phyloP scores from a whole-genome alignment of 2,329 filamentous ascomycete genomes.

The Fusarium agapanthi region DNA sequence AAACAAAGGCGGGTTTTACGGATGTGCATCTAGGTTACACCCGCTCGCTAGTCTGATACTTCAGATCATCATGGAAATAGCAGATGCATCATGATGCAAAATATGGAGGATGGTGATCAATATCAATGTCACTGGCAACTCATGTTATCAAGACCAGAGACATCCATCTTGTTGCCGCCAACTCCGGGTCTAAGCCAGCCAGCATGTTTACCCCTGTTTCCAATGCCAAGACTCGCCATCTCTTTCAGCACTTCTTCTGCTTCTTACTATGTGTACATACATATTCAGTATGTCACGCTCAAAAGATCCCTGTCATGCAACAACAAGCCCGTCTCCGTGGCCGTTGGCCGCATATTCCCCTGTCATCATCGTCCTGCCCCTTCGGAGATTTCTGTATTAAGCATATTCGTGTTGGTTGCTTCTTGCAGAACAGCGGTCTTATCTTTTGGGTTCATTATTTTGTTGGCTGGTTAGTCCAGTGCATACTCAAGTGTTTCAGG shows the following conservation, averaged over 20 bases:
- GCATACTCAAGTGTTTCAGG: neutral
- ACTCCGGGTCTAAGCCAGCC: neutral
- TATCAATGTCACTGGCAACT: neutral
- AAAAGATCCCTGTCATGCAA: neutral
- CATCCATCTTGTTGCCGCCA: neutral
- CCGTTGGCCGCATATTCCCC: neutral
- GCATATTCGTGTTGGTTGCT: neutral
- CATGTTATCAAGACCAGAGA: neutral
- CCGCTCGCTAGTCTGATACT: neutral
- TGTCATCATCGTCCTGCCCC: neutral
- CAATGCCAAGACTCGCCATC: constrained; percentile 2
- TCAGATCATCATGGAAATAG: too few relatives aligned
- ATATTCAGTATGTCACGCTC: neutral
- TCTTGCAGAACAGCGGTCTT: neutral
- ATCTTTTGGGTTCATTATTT: constrained; percentile 70
- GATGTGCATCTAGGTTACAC: neutral
- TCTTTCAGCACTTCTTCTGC: neutral
- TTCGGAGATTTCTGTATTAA: neutral
- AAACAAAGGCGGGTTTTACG: neutral
- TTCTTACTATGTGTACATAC: neutral
- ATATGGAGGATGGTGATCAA: too few relatives aligned
- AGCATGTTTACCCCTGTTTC: neutral
- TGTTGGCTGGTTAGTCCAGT: neutral
- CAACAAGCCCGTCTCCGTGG: neutral
- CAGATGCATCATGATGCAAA: neutral